A percentile compares a stretch with the other conserved stretches of the same genome.
Conservation (phyloP, 257 asterid species). For the Coffea canephora region DNA sequence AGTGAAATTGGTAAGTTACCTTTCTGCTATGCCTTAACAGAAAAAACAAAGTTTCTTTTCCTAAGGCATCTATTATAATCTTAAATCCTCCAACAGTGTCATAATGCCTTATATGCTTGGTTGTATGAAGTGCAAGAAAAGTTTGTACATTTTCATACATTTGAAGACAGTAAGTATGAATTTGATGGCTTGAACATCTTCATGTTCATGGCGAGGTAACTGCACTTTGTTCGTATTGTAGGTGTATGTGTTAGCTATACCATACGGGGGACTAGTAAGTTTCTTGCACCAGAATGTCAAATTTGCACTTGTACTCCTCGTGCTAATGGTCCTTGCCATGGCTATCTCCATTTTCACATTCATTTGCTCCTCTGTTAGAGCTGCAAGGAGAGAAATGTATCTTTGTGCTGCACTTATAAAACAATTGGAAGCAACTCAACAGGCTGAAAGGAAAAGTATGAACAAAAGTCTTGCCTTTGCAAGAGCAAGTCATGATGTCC, state of each 20-base stretch:
- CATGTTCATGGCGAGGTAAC: neutral
- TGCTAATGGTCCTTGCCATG: slow-evolving; percentile 28
- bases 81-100: neutral
- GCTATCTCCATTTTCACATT: slow-evolving; percentile 26
- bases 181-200: neutral
- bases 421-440: slow-evolving; percentile 74
- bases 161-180: neutral
- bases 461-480: slow-evolving; percentile 66
- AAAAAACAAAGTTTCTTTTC: neutral
- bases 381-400: slow-evolving; percentile 51
- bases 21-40: neutral
- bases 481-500: slow-evolving; percentile 79
- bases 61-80: neutral
- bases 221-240: slow-evolving; percentile 11
- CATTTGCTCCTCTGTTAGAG: slow-evolving; percentile 24
- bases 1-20: slow-evolving; percentile 39
- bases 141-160: neutral
- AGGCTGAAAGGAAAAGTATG: slow-evolving; percentile 69
- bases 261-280: slow-evolving; percentile 18
- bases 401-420: slow-evolving; percentile 48
- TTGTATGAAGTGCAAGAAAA: neutral
- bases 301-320: slow-evolving; percentile 26
- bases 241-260: slow-evolving; percentile 45
- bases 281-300: slow-evolving; percentile 24
- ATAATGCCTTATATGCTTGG: neutral